Evolutionary conservation across 345 rosid genomes (phyloP), one percentile per base, ranked within the genome.

Genomic region (Laguncularia racemosa): DNA sequence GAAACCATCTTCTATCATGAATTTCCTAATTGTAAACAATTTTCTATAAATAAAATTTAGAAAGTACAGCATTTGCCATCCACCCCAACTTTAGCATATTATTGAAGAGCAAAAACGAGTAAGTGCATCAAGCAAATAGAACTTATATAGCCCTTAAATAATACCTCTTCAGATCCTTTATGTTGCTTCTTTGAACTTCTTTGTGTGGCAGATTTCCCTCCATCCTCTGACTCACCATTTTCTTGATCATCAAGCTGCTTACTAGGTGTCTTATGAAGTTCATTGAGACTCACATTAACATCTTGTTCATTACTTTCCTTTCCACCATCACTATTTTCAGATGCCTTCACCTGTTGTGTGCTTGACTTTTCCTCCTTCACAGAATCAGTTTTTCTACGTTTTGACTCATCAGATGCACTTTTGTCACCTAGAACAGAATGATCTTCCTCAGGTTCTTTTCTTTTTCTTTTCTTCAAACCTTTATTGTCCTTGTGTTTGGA

Each of bases 381-480:
- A 62, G 40, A 65, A 13, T 63, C 84, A 53, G 72, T 79, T 75
- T 84, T 82, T 68, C 73, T 67, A 33, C 70, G 78, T 52, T 78
- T 82, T 21, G 88, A 68, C 66, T 70, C 89, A 56, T 83, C 89
- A 53, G 52, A 63, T 58, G 40, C 72, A 13, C 61, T 73, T 52
- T 59, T 47, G 28, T 67, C 65, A 57, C 48, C 61, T 49, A 65
- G 53, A 59, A 59, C 58, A 70, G 63, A 26, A 60, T 65, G 67
- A 45, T 60, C 62, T 66, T 68, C 88, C 53, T 78, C 78, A 53
- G 88, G 74, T 60, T 67, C 82, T 38, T 57, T 46, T 70, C 87
- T 76, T 76, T 91, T 91, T 67, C 96, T 78, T 72, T 91, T 91
- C 78, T 84, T 88, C 59, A 86, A 76, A 68, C 40, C 60, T 57